Percentiles rank a stretch among this genome's conserved stretches.
These are phyloP conservation scores for Barnettozyma populi DNA, from an alignment of 805 yeast species.

Conservation along the genomic window DNA sequence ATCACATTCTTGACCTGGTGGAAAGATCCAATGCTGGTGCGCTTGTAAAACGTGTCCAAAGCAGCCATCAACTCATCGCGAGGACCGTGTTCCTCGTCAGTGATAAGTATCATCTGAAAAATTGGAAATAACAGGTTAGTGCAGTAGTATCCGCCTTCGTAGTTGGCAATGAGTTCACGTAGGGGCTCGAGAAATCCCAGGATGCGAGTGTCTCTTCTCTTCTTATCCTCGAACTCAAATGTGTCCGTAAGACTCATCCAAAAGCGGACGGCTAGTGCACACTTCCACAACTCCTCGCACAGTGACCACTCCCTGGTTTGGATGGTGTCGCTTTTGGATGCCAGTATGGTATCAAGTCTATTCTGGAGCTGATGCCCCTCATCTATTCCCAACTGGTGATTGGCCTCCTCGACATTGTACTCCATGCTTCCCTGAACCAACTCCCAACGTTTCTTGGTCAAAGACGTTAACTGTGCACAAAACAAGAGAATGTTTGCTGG, in stretches of 20 bases:
- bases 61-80: background rate
- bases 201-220: background rate
- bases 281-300: constrained; percentile 6
- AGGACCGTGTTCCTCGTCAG: background rate
- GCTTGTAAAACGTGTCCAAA: background rate
- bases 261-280: constrained; percentile 2
- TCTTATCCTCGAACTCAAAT: background rate
- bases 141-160: constrained; percentile 6
- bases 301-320: constrained; percentile 4
- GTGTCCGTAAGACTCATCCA: background rate
- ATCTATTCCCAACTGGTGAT: background rate
- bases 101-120: background rate
- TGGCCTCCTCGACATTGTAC: background rate
- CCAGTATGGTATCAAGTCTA: background rate
- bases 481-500: constrained; percentile 7
- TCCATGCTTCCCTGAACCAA: background rate
- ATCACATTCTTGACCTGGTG: background rate
- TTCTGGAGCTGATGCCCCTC: background rate
- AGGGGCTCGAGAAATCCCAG: background rate
- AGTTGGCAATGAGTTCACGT: background rate
- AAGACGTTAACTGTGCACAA: constrained; percentile 3
- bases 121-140: constrained; percentile 7
- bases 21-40: constrained; percentile 8
- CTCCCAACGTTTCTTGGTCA: background rate
- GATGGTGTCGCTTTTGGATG: background rate